Conservation (phyloP, 2,329 filamentous ascomycete species). For the Hypoxylon sp. region DNA sequence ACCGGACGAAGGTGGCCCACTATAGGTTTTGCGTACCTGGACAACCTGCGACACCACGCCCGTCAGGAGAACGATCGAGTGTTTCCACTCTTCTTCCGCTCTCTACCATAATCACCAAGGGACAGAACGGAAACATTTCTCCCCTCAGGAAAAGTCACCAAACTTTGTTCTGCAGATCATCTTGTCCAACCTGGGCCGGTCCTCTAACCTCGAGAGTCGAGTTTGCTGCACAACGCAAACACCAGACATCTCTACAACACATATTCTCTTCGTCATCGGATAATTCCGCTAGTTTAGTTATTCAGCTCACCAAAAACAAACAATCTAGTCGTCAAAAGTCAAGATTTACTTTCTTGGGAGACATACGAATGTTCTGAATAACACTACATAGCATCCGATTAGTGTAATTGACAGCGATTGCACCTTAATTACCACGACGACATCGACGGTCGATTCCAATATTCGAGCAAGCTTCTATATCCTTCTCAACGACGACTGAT, state of each 20-base stretch:
- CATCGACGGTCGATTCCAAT: slow-evolving; percentile 17
- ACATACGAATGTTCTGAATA: slow-evolving; percentile 18
- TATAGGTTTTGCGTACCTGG: slow-evolving; percentile 31
- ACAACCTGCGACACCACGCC: slow-evolving; percentile 52
- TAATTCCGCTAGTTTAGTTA: slow-evolving; percentile 19
- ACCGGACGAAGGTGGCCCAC: slow-evolving; percentile 16
- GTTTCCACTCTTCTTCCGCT: slow-evolving; percentile 45
- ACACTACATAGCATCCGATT: slow-evolving; percentile 14
- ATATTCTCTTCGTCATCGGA: slow-evolving; percentile 13
- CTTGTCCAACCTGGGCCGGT: slow-evolving; percentile 46
- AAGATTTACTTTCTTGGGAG: too few relatives aligned
- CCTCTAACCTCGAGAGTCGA: slow-evolving; percentile 44
- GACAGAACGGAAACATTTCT: slow-evolving; percentile 41
- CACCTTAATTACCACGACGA: slow-evolving; percentile 31
- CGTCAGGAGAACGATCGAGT: slow-evolving; percentile 45
- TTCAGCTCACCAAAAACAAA: too few relatives aligned
- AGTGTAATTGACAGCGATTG: slow-evolving; percentile 31
- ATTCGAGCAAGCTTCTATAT: slow-evolving; percentile 5
- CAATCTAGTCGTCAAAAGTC: too few relatives aligned
- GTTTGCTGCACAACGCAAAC: slow-evolving; percentile 22
- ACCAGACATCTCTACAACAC: slow-evolving; percentile 16
- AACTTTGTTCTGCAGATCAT: slow-evolving; percentile 51
- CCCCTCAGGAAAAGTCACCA: slow-evolving; percentile 38
- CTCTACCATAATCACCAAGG: slow-evolving; percentile 28
- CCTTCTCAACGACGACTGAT: slow-evolving; percentile 22